phyloP scores from a whole-genome alignment of 352 stramenopile species.

The Phytopythium vexans region DNA sequence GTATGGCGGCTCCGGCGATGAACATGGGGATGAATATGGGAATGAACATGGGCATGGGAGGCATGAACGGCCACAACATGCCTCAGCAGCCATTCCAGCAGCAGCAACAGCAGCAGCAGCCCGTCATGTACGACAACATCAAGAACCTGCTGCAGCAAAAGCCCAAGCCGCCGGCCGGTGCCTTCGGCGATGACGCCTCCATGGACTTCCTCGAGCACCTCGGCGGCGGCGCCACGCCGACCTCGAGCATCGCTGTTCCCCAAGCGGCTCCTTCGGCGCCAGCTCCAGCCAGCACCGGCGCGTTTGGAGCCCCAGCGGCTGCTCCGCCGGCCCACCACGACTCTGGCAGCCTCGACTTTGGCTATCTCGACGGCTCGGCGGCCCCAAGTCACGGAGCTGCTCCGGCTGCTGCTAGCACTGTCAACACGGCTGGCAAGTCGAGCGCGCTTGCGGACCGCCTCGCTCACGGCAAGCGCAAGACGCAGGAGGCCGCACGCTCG shows the following conservation, averaged over 20 bases:
- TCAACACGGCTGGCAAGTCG: constrained; percentile 28
- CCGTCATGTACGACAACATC: constrained; percentile 82
- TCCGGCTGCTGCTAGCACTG: constrained; percentile 11
- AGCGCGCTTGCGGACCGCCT: constrained; percentile 62
- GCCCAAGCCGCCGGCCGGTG: constrained; percentile 25
- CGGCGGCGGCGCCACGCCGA: constrained; percentile 21
- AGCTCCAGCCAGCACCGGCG: constrained; percentile 5
- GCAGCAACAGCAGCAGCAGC: constrained; percentile 29
- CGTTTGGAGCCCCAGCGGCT: constrained; percentile 10
- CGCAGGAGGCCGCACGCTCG: constrained; percentile 63
- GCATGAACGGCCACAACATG: neutral
- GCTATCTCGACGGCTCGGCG: constrained; percentile 8
- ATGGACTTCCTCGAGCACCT: constrained; percentile 71
- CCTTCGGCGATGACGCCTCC: constrained; percentile 43
- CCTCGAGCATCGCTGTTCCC: constrained; percentile 5
- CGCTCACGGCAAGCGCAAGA: constrained; percentile 59
- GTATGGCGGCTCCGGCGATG: constrained; percentile 4
- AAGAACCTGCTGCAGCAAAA: constrained; percentile 81
- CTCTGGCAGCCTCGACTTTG: constrained; percentile 17
- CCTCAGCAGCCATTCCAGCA: constrained; percentile 3
- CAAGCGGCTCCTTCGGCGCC: constrained; percentile 11
- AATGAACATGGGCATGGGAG: constrained; percentile 17
- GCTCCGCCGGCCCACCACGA: constrained; percentile 7
- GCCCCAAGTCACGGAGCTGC: constrained; percentile 8
- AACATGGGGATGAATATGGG: constrained; percentile 4